Conservation (phyloP, 2,329 filamentous ascomycete species). For the Trematosphaeria pertusa region DNA sequence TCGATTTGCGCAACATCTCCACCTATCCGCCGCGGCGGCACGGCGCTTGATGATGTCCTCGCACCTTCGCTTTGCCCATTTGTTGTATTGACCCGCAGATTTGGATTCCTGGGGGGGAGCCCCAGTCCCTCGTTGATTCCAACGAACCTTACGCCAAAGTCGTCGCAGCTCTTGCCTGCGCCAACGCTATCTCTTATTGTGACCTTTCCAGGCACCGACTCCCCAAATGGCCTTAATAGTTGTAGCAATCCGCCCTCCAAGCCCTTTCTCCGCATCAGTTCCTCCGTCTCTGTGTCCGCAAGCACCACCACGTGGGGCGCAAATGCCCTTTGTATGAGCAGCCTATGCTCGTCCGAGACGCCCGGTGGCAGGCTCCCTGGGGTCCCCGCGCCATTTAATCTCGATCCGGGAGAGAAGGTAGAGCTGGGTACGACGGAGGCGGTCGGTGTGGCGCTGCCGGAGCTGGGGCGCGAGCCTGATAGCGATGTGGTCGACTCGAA, state of each 20-base stretch:
- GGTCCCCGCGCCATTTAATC: constrained; percentile 45
- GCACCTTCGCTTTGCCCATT: constrained; percentile 29
- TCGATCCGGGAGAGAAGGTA: constrained; percentile 53
- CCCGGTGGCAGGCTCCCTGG: constrained; percentile 50
- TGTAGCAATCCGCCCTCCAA: constrained; percentile 83
- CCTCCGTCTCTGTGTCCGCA: constrained; percentile 85
- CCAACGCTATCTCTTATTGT: constrained; percentile 90
- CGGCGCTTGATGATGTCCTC: constrained; percentile 32
- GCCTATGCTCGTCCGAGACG: constrained; percentile 62
- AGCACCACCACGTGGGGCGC: constrained; percentile 88
- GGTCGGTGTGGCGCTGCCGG: constrained; percentile 53
- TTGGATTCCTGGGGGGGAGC: constrained; percentile 48
- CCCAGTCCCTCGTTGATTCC: constrained; percentile 66
- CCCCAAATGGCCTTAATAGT: constrained; percentile 88
- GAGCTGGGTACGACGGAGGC: constrained; percentile 45
- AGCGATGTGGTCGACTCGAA: constrained; percentile 59
- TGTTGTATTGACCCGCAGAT: constrained; percentile 38
- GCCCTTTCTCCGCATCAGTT: constrained; percentile 81
- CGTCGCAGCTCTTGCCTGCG: constrained; percentile 80
- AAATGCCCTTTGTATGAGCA: constrained; percentile 81
- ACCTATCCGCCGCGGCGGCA: constrained; percentile 51
- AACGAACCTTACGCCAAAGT: constrained; percentile 88
- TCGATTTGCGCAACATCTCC: constrained; percentile 74
- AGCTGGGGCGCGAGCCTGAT: constrained; percentile 50
- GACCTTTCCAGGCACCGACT: constrained; percentile 85